These are phyloP conservation scores for Lichtheimia hyalospora DNA, from an alignment of 371 early-diverging fungal species.

Conservation along the genomic window DNA sequence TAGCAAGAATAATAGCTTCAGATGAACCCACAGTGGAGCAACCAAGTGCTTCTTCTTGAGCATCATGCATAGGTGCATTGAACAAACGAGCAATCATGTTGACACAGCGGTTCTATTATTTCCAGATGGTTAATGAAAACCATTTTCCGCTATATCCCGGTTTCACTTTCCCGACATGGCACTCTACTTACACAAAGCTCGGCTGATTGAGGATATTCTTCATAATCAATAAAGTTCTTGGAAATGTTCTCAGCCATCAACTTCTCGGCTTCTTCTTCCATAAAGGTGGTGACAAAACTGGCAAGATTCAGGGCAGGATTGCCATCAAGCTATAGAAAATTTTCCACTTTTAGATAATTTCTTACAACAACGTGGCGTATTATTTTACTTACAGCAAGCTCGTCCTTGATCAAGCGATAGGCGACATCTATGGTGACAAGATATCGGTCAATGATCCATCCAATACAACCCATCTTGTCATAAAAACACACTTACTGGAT, in stretches of 20 bases:
- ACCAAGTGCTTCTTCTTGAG: slow-evolving; percentile 48
- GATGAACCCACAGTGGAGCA: slow-evolving; percentile 70
- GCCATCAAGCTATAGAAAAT: slow-evolving; percentile 56
- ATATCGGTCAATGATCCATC: background rate
- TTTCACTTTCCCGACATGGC: background rate
- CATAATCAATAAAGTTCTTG: slow-evolving; percentile 75
- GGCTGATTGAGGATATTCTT: slow-evolving; percentile 63
- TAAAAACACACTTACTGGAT: slow-evolving; percentile 39
- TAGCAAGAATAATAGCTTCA: slow-evolving; percentile 74
- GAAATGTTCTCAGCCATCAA: slow-evolving; percentile 66
- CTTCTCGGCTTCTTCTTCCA: slow-evolving; percentile 67
- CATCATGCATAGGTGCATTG: slow-evolving; percentile 49
- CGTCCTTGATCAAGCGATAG: slow-evolving; percentile 46
- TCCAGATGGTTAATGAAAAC: slow-evolving; percentile 4
- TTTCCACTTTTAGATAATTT: background rate
- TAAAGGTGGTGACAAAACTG: slow-evolving; percentile 66
- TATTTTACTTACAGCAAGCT: slow-evolving; percentile 35
- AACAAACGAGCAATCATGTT: slow-evolving; percentile 68
- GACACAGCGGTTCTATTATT: slow-evolving; percentile 67
- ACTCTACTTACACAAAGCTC: slow-evolving; percentile 39
- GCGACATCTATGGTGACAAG: slow-evolving; percentile 31
- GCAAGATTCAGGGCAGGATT: slow-evolving; percentile 72
- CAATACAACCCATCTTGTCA: background rate
- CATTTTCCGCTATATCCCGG: background rate
- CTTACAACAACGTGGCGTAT: too few relatives aligned